Conservation (phyloP, 768 basidiomycete genomes). For the Tubosaeta sp. region DNA sequence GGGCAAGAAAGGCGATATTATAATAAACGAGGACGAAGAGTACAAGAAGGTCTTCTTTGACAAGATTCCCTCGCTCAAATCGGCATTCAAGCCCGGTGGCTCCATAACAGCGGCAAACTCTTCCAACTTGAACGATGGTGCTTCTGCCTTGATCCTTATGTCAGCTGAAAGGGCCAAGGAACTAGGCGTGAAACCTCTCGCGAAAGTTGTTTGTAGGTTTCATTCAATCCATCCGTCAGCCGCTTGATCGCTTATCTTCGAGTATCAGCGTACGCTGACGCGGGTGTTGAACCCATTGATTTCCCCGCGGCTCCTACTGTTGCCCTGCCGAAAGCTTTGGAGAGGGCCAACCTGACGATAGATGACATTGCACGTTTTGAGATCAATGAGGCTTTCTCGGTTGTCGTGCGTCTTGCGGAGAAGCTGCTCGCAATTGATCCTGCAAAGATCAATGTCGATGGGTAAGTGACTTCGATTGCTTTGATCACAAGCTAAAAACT, state of each 20-base stretch:
- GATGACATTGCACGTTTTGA: slow-evolving; percentile 91
- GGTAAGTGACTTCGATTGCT: slow-evolving; percentile 39
- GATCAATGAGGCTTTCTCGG: slow-evolving; percentile 97
- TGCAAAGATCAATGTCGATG: slow-evolving; percentile 85
- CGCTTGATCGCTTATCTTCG: slow-evolving; percentile 3
- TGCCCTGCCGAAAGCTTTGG: slow-evolving; percentile 83
- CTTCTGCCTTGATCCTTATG: slow-evolving; percentile 92
- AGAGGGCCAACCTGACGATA: slow-evolving; percentile 77
- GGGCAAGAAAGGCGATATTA: slow-evolving; percentile 88
- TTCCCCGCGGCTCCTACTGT: slow-evolving; percentile 95
- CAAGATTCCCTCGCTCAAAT: slow-evolving; percentile 84
- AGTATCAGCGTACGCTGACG: slow-evolving; percentile 85
- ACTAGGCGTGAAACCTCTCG: slow-evolving; percentile 88
- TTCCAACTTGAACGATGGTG: slow-evolving; percentile 92
- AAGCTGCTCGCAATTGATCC: slow-evolving; percentile 82
- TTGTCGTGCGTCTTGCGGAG: slow-evolving; percentile 87
- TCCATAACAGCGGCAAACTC: slow-evolving; percentile 97
- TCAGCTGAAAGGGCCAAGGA: slow-evolving; percentile 90
- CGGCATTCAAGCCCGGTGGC: slow-evolving; percentile 87
- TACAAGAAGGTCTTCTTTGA: slow-evolving; percentile 96
- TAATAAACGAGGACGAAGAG: slow-evolving; percentile 94
- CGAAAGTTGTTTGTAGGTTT: slow-evolving; percentile 84
- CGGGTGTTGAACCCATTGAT: slow-evolving; percentile 93
- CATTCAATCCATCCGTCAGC: not conserved
- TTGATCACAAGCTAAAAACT: slow-evolving; percentile 4